Conservation (phyloP, 371 early-diverging fungal species). For the Homolaphlyctis polyrhiza region DNA sequence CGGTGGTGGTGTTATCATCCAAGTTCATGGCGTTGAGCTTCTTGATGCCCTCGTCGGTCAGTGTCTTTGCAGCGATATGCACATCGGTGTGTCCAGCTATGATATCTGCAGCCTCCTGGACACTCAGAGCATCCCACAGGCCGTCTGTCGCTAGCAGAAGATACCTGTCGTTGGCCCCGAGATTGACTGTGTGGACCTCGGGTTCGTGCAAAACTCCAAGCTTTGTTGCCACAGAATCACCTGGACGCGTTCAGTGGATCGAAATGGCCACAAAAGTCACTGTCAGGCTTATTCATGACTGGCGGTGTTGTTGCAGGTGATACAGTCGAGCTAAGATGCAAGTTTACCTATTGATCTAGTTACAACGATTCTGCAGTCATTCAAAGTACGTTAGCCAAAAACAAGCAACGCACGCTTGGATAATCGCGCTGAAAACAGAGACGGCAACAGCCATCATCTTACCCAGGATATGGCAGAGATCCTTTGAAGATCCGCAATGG, state of each 20-base stretch:
- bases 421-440: too few relatives aligned
- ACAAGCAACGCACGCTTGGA: too few relatives aligned
- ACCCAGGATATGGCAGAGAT: slow-evolving; percentile 32
- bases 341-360: too few relatives aligned
- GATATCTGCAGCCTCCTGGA: slow-evolving; percentile 10
- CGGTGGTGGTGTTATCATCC: slow-evolving; percentile 30
- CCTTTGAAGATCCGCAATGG: slow-evolving; percentile 31
- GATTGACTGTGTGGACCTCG: slow-evolving; percentile 10
- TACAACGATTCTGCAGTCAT: too few relatives aligned
- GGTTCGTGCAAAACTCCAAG: slow-evolving; percentile 26
- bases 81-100: not conserved
- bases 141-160: slow-evolving; percentile 26
- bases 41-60: slow-evolving; percentile 9
- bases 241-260: not conserved
- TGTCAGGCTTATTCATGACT: not conserved
- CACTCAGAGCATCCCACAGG: slow-evolving; percentile 23
- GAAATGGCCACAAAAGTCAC: not conserved
- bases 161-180: slow-evolving; percentile 11
- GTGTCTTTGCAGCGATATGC: not conserved
- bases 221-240: slow-evolving; percentile 20
- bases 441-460: slow-evolving; percentile 1
- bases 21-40: slow-evolving; percentile 11
- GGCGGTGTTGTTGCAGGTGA: too few relatives aligned
- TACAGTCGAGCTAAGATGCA: too few relatives aligned
- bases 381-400: too few relatives aligned